These are phyloP conservation scores for Ballota nigra DNA, from an alignment of 257 asterid genomes.

Conservation along the genomic window DNA sequence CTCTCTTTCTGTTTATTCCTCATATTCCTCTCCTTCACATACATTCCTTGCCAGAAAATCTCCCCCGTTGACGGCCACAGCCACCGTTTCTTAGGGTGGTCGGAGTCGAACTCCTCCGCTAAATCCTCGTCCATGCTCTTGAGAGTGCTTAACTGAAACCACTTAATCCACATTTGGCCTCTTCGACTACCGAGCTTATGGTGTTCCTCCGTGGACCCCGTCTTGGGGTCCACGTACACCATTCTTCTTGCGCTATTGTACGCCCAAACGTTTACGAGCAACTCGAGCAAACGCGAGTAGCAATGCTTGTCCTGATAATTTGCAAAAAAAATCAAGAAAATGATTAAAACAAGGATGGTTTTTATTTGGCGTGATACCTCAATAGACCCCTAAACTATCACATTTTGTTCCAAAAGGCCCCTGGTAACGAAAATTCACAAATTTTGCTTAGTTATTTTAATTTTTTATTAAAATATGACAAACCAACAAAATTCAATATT, in stretches of 20 bases:
- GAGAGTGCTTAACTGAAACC: constrained; percentile 70
- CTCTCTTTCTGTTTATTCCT: constrained; percentile 56
- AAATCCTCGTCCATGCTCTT: constrained; percentile 86
- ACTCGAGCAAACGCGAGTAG: constrained; percentile 72
- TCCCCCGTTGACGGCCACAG: constrained; percentile 92
- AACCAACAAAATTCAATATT: no score
- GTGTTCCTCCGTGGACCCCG: constrained; percentile 70
- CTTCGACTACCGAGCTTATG: constrained; percentile 54
- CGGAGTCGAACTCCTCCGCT: constrained; percentile 77
- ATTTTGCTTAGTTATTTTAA: no score
- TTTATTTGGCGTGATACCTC: no score
- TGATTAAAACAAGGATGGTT: not conserved
- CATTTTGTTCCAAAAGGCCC: no score
- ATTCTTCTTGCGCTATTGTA: constrained; percentile 81
- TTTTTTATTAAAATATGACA: no score
- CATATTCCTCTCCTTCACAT: constrained; percentile 57
- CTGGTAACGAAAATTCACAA: no score
- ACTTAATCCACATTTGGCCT: constrained; percentile 86
- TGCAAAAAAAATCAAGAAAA: not conserved
- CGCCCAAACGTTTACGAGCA: constrained; percentile 86
- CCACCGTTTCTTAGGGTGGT: constrained; percentile 55
- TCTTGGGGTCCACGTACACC: constrained; percentile 64
- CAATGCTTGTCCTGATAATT: constrained; percentile 76
- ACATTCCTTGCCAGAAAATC: constrained; percentile 68
- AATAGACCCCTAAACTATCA: no score